Evolutionary conservation across 148 eudicot genomes (phyloP).

Genomic region (Rhododendron ferrugineum): DNA sequence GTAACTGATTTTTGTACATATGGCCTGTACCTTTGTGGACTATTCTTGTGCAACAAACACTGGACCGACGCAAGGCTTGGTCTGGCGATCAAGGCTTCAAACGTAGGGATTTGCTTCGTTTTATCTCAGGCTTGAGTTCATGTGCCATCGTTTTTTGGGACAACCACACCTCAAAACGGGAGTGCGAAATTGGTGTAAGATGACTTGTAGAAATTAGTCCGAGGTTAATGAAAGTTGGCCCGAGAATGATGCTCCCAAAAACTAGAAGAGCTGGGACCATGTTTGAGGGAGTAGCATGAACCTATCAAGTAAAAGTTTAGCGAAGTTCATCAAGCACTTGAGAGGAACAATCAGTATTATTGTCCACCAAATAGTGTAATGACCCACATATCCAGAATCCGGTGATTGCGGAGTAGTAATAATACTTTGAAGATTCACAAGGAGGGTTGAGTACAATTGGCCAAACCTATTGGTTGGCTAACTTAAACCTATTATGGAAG

Average conservation of each 20-base stretch:
- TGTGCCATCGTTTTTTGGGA: background rate
- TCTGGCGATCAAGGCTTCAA: background rate
- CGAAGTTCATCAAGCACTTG: background rate
- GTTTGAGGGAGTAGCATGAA: background rate
- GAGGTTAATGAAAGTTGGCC: background rate
- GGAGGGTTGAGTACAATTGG: background rate
- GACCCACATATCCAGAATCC: background rate
- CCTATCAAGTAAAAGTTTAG: background rate
- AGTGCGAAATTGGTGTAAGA: background rate
- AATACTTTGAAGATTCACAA: background rate
- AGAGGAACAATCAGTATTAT: background rate
- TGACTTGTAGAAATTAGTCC: background rate
- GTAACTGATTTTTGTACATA: background rate
- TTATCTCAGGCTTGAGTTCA: background rate
- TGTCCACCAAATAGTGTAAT: background rate
- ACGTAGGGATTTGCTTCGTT: background rate
- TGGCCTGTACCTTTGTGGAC: background rate
- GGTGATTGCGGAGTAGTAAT: background rate
- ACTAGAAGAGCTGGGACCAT: background rate
- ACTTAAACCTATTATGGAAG: background rate
- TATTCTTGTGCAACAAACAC: background rate
- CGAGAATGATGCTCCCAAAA: background rate
- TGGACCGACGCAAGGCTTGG: background rate
- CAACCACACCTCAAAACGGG: background rate
- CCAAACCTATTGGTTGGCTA: background rate